These are phyloP conservation scores for Epichloe brachyelytri DNA, from an alignment of 2,329 filamentous ascomycete species.

Conservation along the genomic window DNA sequence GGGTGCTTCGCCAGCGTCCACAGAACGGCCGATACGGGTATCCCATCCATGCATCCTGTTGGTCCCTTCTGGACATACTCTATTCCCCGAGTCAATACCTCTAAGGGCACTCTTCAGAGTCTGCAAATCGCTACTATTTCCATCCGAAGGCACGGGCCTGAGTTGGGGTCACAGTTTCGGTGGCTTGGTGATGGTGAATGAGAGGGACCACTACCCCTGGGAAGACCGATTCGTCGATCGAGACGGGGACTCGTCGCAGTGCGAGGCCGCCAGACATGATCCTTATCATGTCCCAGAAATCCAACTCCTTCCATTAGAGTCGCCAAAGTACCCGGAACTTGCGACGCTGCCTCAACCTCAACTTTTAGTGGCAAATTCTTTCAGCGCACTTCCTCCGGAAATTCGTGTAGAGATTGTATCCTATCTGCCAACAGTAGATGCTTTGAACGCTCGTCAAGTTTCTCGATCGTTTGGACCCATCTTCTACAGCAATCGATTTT, in stretches of 20 bases:
- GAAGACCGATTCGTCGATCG: constrained; percentile 5
- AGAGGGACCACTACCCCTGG: constrained; percentile 5
- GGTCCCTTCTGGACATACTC: constrained; percentile 6
- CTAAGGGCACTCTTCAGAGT: constrained; percentile 4
- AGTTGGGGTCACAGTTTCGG: constrained; percentile 6
- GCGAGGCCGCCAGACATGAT: neutral
- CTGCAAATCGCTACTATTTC: constrained; percentile 6
- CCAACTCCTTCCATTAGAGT: constrained; percentile 5
- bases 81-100: constrained; percentile 3
- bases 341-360: too few species aligned
- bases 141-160: neutral
- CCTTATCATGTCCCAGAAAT: constrained; percentile 5
- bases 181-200: constrained; percentile 1
- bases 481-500: constrained; percentile 6
- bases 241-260: neutral
- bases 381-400: constrained; percentile 4
- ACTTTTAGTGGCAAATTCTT: neutral
- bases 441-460: constrained; percentile 6
- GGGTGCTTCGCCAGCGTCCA: constrained; percentile 1
- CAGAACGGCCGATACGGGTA: constrained; percentile 6
- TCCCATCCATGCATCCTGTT: constrained; percentile 9
- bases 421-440: constrained; percentile 4
- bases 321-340: neutral
- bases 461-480: constrained; percentile 5
- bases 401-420: constrained; percentile 3